Evolutionary conservation across 23 red algal species (phyloP).

Genomic region (Gracilaria domingensis): DNA sequence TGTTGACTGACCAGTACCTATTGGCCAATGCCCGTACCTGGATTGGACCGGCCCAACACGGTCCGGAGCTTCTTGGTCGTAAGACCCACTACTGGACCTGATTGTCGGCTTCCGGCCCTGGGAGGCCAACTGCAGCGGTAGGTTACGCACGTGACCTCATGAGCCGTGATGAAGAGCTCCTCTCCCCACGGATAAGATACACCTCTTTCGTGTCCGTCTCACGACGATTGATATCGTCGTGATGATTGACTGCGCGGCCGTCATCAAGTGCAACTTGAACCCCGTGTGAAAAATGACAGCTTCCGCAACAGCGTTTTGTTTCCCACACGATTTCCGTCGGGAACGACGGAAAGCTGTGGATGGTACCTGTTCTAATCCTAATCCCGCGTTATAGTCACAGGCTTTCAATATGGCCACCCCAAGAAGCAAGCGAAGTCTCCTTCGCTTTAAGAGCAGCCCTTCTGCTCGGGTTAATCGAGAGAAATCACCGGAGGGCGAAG

Average conservation of each 20-base stretch:
- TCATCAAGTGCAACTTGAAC: background rate
- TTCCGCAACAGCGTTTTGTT: background rate
- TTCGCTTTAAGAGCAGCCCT: constrained; percentile 11
- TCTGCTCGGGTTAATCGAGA: background rate
- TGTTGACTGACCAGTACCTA: constrained; percentile 9
- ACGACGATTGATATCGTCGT: background rate
- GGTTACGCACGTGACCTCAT: too few species aligned
- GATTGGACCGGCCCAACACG: too few species aligned
- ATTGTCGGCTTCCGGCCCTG: too few species aligned
- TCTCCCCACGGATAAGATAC: too few species aligned
- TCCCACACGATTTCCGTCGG: background rate
- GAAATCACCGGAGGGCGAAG: background rate
- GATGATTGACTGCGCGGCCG: background rate
- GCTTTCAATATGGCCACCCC: background rate
- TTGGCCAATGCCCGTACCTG: background rate
- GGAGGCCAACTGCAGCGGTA: too few species aligned
- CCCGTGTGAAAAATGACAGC: background rate
- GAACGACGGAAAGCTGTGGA: background rate
- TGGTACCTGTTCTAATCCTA: background rate
- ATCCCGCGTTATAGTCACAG: background rate
- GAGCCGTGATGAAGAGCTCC: too few species aligned
- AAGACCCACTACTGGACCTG: too few species aligned
- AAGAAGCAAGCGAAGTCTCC: constrained; percentile 21
- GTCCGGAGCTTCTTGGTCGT: too few species aligned
- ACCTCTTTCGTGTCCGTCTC: background rate